Evolutionary conservation across 2,329 filamentous ascomycete species (phyloP).

Genomic region (Chaetomiaceae sp.): DNA sequence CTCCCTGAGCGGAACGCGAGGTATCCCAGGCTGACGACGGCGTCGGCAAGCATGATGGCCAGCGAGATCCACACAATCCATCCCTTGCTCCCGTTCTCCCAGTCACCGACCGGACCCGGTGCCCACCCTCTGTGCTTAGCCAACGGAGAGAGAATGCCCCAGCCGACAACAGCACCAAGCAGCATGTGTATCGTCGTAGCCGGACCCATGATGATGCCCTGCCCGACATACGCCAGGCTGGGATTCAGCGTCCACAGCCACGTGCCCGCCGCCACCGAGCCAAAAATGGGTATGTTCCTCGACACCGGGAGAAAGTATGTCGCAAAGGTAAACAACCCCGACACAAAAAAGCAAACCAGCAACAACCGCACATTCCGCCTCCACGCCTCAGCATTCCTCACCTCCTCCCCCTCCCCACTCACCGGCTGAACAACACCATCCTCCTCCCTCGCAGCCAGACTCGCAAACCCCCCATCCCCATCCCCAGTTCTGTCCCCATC

Average conservation of each 20-base stretch:
- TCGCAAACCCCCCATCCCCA: conserved; percentile 27
- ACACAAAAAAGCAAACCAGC: conserved; percentile 53
- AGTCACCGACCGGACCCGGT: conserved; percentile 77
- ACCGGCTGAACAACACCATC: background rate
- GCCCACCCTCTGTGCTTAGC: conserved; percentile 87
- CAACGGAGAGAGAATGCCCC: conserved; percentile 84
- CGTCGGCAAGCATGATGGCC: conserved; percentile 94
- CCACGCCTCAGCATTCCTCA: conserved; percentile 35
- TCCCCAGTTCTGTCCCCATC: background rate
- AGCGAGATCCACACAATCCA: conserved; percentile 98
- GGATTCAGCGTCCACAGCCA: conserved; percentile 98
- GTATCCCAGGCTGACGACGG: conserved; percentile 81
- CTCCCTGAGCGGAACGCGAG: conserved; percentile 52
- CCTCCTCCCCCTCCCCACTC: conserved; percentile 27
- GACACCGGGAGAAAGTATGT: conserved; percentile 89
- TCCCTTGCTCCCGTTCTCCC: conserved; percentile 90
- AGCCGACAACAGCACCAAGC: conserved; percentile 80
- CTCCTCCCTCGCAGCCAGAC: conserved; percentile 25
- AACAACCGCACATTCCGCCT: conserved; percentile 50
- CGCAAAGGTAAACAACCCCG: conserved; percentile 66
- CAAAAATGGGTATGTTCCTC: conserved; percentile 83
- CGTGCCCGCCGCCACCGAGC: conserved; percentile 62
- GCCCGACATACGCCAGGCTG: conserved; percentile 93
- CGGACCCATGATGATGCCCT: conserved; percentile 98
- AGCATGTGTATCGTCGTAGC: conserved; percentile 95